These are phyloP conservation scores for Heterobasidion parviporum DNA, from an alignment of 1,284 basidiomycete genomes.

Conservation along the genomic window DNA sequence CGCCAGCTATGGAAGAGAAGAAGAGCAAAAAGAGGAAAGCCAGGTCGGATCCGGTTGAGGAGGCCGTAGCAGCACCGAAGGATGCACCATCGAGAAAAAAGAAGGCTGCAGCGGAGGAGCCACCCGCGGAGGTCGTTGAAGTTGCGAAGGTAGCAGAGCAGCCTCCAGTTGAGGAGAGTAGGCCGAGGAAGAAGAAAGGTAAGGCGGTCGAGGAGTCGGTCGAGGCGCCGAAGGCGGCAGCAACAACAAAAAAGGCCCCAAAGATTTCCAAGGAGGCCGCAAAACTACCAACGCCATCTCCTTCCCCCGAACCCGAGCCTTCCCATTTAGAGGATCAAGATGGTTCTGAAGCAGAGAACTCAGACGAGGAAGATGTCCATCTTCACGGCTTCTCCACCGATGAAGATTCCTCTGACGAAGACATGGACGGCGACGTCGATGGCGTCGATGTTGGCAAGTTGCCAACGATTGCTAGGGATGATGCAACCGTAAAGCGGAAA, in stretches of 20 bases:
- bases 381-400: slow-evolving; percentile 73
- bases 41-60: not conserved
- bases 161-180: slow-evolving; percentile 2
- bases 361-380: slow-evolving; percentile 32
- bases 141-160: not conserved
- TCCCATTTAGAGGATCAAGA: slow-evolving; percentile 12
- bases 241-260: slow-evolving; percentile 1
- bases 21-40: slow-evolving; percentile 1
- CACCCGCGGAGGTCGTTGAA: not conserved
- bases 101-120: not conserved
- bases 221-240: not conserved
- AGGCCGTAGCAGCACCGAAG: not conserved
- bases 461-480: slow-evolving; percentile 82
- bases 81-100: not conserved
- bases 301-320: slow-evolving; percentile 7
- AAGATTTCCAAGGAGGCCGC: slow-evolving; percentile 8
- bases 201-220: slow-evolving; percentile 3
- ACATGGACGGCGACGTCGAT: slow-evolving; percentile 41
- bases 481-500: slow-evolving; percentile 69
- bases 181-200: slow-evolving; percentile 1
- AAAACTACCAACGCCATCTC: slow-evolving; percentile 8
- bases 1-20: slow-evolving; percentile 2
- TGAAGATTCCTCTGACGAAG: slow-evolving; percentile 77
- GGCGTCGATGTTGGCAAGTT: slow-evolving; percentile 62
- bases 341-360: slow-evolving; percentile 13